Percentiles rank a stretch among this genome's conserved stretches.
These are phyloP conservation scores for Madurella fahalii DNA, from an alignment of 2,329 filamentous ascomycete species.

Conservation along the genomic window DNA sequence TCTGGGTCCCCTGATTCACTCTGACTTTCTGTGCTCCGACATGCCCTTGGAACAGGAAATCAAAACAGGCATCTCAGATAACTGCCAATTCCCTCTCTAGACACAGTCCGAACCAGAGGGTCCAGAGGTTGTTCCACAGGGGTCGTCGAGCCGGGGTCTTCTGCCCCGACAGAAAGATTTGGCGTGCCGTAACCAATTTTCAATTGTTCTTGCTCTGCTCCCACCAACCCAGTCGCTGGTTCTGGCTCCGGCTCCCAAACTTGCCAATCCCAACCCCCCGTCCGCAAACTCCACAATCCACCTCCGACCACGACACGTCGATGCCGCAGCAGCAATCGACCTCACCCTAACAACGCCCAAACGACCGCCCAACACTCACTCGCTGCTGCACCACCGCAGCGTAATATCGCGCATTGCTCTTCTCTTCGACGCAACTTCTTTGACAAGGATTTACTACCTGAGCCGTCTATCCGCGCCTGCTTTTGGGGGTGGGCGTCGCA, in stretches of 20 bases:
- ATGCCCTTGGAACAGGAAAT: background rate
- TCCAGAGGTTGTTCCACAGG: background rate
- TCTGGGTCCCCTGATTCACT: slow-evolving; percentile 11
- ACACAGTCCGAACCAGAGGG: too few species aligned
- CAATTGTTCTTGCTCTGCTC: slow-evolving; percentile 19
- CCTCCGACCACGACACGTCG: slow-evolving; percentile 28
- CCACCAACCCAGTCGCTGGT: slow-evolving; percentile 8
- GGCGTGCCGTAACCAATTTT: slow-evolving; percentile 19
- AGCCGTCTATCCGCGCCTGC: slow-evolving; percentile 2
- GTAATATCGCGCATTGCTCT: slow-evolving; percentile 9
- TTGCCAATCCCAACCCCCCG: slow-evolving; percentile 26
- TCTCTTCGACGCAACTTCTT: slow-evolving; percentile 7
- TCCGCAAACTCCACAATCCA: slow-evolving; percentile 26
- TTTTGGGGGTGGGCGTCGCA: slow-evolving; percentile 15
- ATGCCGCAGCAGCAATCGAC: slow-evolving; percentile 17
- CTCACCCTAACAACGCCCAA: slow-evolving; percentile 18
- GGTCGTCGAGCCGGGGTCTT: background rate
- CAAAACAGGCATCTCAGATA: too few species aligned
- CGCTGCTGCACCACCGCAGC: slow-evolving; percentile 9
- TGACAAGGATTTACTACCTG: background rate
- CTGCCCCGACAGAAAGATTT: slow-evolving; percentile 13
- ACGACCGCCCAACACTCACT: slow-evolving; percentile 16
- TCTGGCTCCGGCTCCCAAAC: slow-evolving; percentile 1
- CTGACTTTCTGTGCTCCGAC: slow-evolving; percentile 4
- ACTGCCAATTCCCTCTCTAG: too few species aligned